Evolutionary conservation across 257 asterid genomes (phyloP).

Genomic region (Echium plantagineum): DNA sequence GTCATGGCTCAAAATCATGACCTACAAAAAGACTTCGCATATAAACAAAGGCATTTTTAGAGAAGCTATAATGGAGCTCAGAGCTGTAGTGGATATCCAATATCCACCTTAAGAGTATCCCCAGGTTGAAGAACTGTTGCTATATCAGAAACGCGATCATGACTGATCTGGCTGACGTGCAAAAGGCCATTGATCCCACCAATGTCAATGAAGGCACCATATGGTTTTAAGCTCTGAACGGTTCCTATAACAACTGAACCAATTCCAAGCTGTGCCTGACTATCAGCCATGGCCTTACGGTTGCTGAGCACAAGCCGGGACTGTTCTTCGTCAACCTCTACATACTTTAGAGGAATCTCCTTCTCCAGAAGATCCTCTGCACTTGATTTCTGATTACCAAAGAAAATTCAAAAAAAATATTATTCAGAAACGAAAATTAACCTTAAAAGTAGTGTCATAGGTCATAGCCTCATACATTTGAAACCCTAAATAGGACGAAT

Average conservation of each 20-base stretch:
- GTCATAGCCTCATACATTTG: background rate
- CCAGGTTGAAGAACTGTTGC: constrained; percentile 93
- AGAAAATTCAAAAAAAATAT: background rate
- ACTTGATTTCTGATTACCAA: constrained; percentile 53
- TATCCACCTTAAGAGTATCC: constrained; percentile 78
- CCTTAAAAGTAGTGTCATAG: background rate
- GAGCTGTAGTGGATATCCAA: constrained; percentile 1
- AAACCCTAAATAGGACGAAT: background rate
- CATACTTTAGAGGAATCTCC: constrained; percentile 82
- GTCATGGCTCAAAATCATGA: constrained; percentile 95
- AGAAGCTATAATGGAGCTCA: constrained; percentile 6
- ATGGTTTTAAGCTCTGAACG: constrained; percentile 92
- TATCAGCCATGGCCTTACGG: constrained; percentile 94
- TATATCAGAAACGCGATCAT: constrained; percentile 86
- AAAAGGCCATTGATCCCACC: constrained; percentile 94
- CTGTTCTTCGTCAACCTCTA: constrained; percentile 89
- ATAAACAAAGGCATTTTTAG: constrained; percentile 6
- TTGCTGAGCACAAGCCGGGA: constrained; percentile 82
- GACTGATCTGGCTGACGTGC: constrained; percentile 95
- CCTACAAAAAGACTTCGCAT: constrained; percentile 32
- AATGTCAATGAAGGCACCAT: constrained; percentile 94
- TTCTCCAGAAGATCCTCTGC: constrained; percentile 84
- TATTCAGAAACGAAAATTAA: background rate
- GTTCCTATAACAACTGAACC: constrained; percentile 89
- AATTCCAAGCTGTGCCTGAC: constrained; percentile 95